Conservation (phyloP, 805 yeast species). For the Candida caryicola region DNA sequence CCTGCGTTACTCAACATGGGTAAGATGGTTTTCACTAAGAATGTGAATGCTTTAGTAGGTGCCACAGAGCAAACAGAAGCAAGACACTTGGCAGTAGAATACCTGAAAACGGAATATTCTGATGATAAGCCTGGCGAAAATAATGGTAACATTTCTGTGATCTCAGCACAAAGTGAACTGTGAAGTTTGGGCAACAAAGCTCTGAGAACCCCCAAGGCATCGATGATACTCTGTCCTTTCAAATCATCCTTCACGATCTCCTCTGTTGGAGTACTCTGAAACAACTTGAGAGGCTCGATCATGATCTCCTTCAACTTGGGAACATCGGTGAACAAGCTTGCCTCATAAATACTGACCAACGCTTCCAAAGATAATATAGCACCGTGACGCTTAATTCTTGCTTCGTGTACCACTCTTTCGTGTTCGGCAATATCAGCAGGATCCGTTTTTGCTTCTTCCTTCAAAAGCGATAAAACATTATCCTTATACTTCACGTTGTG, state of each 20-base stretch:
- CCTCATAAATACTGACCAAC: conserved; percentile 53
- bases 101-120: conserved; percentile 77
- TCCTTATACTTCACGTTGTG: conserved; percentile 56
- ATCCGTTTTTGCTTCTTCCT: conserved; percentile 69
- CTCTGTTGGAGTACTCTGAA: conserved; percentile 23
- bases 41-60: conserved; percentile 72
- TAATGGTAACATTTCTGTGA: conserved; percentile 40
- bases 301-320: conserved; percentile 66
- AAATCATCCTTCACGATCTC: conserved; percentile 38
- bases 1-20: conserved; percentile 81
- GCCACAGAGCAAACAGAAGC: conserved; percentile 71
- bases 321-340: conserved; percentile 52
- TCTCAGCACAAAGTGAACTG: conserved; percentile 43
- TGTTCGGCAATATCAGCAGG: conserved; percentile 59
- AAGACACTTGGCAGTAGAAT: conserved; percentile 85
- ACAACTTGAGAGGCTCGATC: conserved; percentile 58
- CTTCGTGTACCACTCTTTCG: conserved; percentile 66
- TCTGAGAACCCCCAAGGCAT: conserved; percentile 77
- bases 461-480: conserved; percentile 67
- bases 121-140: conserved; percentile 62
- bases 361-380: conserved; percentile 67
- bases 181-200: conserved; percentile 67
- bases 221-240: conserved; percentile 78
- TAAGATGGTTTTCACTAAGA: conserved; percentile 69
- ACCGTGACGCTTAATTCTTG: conserved; percentile 81